Evolutionary conservation across 2,329 filamentous ascomycete species (phyloP).

Genomic region (Exophiala oligosperma): DNA sequence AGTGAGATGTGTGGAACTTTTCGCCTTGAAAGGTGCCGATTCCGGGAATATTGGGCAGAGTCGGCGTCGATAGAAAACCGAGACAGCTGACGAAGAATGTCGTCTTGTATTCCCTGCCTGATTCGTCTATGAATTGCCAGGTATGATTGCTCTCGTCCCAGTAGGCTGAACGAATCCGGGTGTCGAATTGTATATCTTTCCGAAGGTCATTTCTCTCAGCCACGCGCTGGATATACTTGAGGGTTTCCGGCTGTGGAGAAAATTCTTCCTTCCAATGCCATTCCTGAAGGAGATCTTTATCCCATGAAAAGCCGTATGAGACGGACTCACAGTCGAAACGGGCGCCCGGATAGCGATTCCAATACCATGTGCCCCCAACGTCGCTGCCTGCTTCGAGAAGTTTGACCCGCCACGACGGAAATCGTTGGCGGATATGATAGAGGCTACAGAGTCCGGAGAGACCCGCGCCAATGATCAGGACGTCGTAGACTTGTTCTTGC

Average conservation of each 20-base stretch:
- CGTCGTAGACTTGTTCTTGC: constrained; percentile 8
- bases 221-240: constrained; percentile 49
- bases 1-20: constrained; percentile 31
- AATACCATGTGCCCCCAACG: constrained; percentile 28
- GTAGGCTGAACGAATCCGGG: constrained; percentile 20
- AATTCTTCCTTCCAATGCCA: constrained; percentile 31
- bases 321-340: constrained; percentile 54
- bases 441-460: constrained; percentile 23
- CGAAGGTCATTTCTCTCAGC: constrained; percentile 45
- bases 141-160: constrained; percentile 18
- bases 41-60: constrained; percentile 10
- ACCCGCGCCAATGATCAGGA: constrained; percentile 22
- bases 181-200: constrained; percentile 47
- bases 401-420: constrained; percentile 31
- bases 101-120: constrained; percentile 10
- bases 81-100: constrained; percentile 11
- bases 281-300: constrained; percentile 43
- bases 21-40: constrained; percentile 29
- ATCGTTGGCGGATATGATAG: constrained; percentile 32
- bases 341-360: constrained; percentile 49
- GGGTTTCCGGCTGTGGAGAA: constrained; percentile 41
- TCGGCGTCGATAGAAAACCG: background rate
- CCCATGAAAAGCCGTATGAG: constrained; percentile 43
- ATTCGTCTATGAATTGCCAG: constrained; percentile 19
- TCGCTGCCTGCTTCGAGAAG: constrained; percentile 37